These are phyloP conservation scores for Backusella psychrophila DNA, from an alignment of 192 early-diverging fungal species.

Conservation along the genomic window DNA sequence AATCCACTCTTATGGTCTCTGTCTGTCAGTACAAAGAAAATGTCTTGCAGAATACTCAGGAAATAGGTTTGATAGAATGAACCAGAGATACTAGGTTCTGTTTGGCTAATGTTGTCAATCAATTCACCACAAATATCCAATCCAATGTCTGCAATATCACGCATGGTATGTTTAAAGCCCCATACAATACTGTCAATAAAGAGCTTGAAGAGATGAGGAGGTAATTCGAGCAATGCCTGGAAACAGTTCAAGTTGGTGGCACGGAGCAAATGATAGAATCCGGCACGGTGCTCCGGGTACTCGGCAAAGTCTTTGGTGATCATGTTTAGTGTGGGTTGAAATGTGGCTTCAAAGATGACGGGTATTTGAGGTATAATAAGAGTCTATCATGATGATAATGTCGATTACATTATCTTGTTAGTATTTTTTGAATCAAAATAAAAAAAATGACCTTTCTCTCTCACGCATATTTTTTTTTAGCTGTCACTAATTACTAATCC, in stretches of 20 bases:
- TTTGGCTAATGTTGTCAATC: conserved; percentile 77
- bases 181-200: conserved; percentile 95
- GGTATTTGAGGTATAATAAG: conserved; percentile 83
- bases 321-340: conserved; percentile 97
- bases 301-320: conserved; percentile 99
- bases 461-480: neutral
- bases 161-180: conserved; percentile 99
- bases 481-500: too few relatives aligned
- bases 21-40: conserved; percentile 96
- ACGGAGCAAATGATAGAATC: conserved; percentile 90
- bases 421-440: neutral
- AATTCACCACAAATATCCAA: conserved; percentile 84
- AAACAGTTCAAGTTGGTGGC: conserved; percentile 93
- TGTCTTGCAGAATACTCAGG: conserved; percentile 88
- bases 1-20: conserved; percentile 98
- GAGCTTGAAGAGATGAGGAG: conserved; percentile 83
- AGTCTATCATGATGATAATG: conserved; percentile 35
- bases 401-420: too few relatives aligned
- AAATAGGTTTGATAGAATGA: conserved; percentile 92
- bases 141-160: conserved; percentile 93
- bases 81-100: conserved; percentile 73
- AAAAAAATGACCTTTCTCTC: too few relatives aligned
- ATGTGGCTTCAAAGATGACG: conserved; percentile 87
- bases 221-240: conserved; percentile 78
- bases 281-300: conserved; percentile 94